Evolutionary conservation across 768 basidiomycete species (phyloP).

Genomic region (Nidularia sp.): DNA sequence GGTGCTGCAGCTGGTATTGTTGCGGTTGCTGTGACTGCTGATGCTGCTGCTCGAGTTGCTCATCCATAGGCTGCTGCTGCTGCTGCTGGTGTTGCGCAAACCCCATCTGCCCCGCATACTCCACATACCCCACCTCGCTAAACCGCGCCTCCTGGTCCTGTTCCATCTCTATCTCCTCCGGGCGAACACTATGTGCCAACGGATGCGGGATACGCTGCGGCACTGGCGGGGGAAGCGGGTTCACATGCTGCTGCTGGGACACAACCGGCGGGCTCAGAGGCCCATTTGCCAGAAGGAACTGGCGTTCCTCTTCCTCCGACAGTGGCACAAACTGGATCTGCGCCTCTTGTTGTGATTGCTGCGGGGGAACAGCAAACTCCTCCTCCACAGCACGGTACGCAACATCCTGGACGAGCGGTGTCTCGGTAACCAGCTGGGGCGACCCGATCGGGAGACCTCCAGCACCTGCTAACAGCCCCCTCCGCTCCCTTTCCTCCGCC

Average conservation of each 20-base stretch:
- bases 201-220: neutral
- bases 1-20: conserved; percentile 1
- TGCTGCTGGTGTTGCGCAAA: conserved; percentile 3
- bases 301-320: too few relatives aligned
- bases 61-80: conserved; percentile 1
- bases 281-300: too few relatives aligned
- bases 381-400: too few relatives aligned
- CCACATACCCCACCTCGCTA: neutral
- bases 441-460: too few relatives aligned
- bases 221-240: neutral
- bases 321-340: too few relatives aligned
- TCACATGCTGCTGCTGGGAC: neutral
- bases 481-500: too few relatives aligned
- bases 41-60: conserved; percentile 1
- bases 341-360: too few relatives aligned
- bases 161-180: neutral
- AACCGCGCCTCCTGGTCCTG: neutral
- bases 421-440: too few relatives aligned
- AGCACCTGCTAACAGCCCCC: too few relatives aligned
- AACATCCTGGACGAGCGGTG: too few relatives aligned
- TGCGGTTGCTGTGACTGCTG: neutral
- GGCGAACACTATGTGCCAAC: neutral
- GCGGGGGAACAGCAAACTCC: too few relatives aligned
- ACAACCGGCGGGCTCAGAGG: neutral
- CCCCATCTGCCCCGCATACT: neutral